Conservation (phyloP, 495 filamentous ascomycete species). For the Hamigera avellanea region DNA sequence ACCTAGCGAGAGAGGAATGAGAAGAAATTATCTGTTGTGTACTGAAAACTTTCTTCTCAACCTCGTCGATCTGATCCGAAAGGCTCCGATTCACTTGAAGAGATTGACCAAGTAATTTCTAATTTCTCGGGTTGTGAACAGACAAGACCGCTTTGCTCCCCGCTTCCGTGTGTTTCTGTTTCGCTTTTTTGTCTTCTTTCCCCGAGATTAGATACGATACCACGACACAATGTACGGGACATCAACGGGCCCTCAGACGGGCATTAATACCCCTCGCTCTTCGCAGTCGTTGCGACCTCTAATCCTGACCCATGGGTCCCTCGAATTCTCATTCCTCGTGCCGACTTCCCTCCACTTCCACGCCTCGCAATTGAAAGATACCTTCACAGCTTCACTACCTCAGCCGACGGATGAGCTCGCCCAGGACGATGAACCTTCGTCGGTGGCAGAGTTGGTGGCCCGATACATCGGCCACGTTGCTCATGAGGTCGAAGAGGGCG, state of each 20-base stretch:
- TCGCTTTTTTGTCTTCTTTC: slow-evolving; percentile 11
- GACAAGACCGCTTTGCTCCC: too few relatives aligned
- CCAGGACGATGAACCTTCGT: slow-evolving; percentile 95
- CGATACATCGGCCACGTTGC: slow-evolving; percentile 86
- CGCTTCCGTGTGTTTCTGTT: slow-evolving; percentile 10
- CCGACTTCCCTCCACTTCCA: slow-evolving; percentile 92
- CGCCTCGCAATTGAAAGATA: slow-evolving; percentile 81
- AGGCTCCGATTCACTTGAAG: too few relatives aligned
- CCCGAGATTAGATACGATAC: slow-evolving; percentile 10
- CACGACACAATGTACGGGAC: slow-evolving; percentile 70
- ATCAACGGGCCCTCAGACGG: slow-evolving; percentile 74
- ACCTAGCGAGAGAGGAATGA: too few relatives aligned
- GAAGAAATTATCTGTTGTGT: too few relatives aligned
- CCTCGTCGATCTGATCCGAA: too few relatives aligned
- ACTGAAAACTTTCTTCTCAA: too few relatives aligned
- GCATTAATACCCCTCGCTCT: slow-evolving; percentile 87
- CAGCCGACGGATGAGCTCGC: slow-evolving; percentile 91
- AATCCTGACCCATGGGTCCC: slow-evolving; percentile 79
- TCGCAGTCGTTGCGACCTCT: slow-evolving; percentile 86
- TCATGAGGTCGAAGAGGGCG: slow-evolving; percentile 74
- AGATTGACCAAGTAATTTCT: too few relatives aligned
- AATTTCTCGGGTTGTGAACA: too few relatives aligned
- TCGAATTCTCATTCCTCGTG: slow-evolving; percentile 89
- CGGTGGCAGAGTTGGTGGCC: slow-evolving; percentile 77
- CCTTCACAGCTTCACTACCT: slow-evolving; percentile 73